Evolutionary conservation across 2,329 filamentous ascomycete species (phyloP), one percentile per base, ranked within the genome.

Genomic region (Botrytis elliptica): DNA sequence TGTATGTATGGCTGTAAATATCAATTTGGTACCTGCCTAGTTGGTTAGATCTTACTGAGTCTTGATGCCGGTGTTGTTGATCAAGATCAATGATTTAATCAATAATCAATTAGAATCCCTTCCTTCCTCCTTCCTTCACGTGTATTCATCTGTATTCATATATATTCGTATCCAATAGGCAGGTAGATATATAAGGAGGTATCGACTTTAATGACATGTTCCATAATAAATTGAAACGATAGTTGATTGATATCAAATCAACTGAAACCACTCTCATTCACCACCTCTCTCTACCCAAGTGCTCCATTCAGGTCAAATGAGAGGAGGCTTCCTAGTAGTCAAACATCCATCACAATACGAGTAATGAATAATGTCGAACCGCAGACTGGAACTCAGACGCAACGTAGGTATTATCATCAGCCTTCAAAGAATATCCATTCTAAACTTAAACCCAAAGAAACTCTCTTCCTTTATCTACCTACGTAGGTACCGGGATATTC

Each of bases 221-320:
- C 57, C 22, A 68, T 68, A 40, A 57, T 57, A 36, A 36, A 60
- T 44, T 70, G 67, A 70, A 70, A 70, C 67, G 67, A 60, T 60
- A 29, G 57, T 60, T 70, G 67, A 44, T 70, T 70, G 67, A 70
- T 70, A 60, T 55, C n/a, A 70, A 44, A 44, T 70, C 6, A 60
- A 59, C 25, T 70, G 67, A 70, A 70, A 70, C 67, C 49, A 59
- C 33, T 60, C 14, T 20, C 7, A 25, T 22, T 44, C 25, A 59
- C n/a, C 49, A 52, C 6, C 29, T 16, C n/a, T 55, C 22, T 29
- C 44, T 38, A 29, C 46, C 33, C 18, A 29, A 29, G 36, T 33
- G 20, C 42, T 66, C 16, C 33, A 46, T 46, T 66, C 60, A 63
- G 33, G 5, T 16, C 36, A 40, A 40, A 40, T 36, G 59, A 62